Conservation (phyloP, 345 rosid species). For the Dipteronia dyeriana region DNA sequence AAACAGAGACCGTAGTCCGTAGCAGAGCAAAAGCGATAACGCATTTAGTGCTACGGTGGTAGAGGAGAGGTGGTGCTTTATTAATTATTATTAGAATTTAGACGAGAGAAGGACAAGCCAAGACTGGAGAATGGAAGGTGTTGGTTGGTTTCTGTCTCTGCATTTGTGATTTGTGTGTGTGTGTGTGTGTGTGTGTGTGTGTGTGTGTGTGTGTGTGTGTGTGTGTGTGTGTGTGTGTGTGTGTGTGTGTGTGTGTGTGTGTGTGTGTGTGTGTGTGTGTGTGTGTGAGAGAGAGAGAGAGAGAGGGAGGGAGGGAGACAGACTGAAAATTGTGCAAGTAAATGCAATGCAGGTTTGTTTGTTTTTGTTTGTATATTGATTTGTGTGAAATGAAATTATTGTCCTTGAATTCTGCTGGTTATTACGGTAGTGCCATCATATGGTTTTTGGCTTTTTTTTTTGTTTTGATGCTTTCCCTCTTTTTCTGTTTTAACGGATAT, state of each 20-base stretch:
- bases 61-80: slow-evolving; percentile 7
- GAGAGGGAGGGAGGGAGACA: too few species aligned
- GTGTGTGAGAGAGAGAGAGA: too few species aligned
- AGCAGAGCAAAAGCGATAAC: too few species aligned
- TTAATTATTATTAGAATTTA: slow-evolving; percentile 20
- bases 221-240: too few species aligned
- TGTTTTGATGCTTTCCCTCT: background rate
- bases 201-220: too few species aligned
- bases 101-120: slow-evolving; percentile 19
- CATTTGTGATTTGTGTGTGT: too few species aligned
- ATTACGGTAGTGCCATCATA: slow-evolving; percentile 16
- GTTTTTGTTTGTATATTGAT: background rate
- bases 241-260: too few species aligned
- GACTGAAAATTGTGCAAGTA: background rate
- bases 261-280: too few species aligned
- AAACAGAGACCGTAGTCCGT: too few species aligned
- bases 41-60: slow-evolving; percentile 10
- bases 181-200: too few species aligned
- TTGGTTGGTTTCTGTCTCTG: background rate
- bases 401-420: background rate
- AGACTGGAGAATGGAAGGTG: background rate
- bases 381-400: background rate
- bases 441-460: background rate
- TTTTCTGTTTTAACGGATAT: too few species aligned
- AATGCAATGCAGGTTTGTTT: background rate